Base-by-base conservation (phyloP, 768 basidiomycete genomes). In the Mycena vitilis region DNA sequence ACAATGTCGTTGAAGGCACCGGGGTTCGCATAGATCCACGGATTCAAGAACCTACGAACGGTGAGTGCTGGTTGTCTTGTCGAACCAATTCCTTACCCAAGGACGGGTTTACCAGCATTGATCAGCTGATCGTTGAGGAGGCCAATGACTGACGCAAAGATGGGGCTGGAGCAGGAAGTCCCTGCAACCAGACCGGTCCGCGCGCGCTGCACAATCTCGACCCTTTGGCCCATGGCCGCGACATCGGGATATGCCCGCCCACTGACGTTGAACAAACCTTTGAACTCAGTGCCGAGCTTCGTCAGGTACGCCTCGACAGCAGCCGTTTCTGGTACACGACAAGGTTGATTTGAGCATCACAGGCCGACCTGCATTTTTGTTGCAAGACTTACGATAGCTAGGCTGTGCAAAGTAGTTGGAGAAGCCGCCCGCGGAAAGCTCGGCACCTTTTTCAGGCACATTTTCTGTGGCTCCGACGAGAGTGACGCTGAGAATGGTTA, bases 381-480 rank as follows among this genome's bases (percentile, higher is more conserved):
- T 11, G 1, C 3, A n/a, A n/a, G n/a, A 65, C 63, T 56, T 53
- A 60, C 75, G 75, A 63, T 63, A 77, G 10, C 69, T 66, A 15
- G 75, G 75, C 10, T 60, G 65, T 11, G 75, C 40, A 65, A 78
- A 78, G 55, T 82, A 80, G 64, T 84, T 79, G 68, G 84, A 85
- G 76, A 88, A 88, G 2, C 87, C 86, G n/a, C 87, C 87, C 0
- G 84, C 82, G 13, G 84, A 85, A 73, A 88, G 83, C 38, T 22
- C 58, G 2, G 75, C 79, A 0, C 82, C 84, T 13, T 71, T 78
- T 69, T 88, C 87, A 4, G 69, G 66, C 64, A 66, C 1, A 85
- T 23, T 42, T 16, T 66, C 58, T 1, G 56, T 86, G 18, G 82
- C 86, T 4, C 87, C 88, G 3, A 70, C 69, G 23, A 70, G 69